phyloP scores from a whole-genome alignment of 805 yeast species.

The Brettanomyces custersianus region DNA sequence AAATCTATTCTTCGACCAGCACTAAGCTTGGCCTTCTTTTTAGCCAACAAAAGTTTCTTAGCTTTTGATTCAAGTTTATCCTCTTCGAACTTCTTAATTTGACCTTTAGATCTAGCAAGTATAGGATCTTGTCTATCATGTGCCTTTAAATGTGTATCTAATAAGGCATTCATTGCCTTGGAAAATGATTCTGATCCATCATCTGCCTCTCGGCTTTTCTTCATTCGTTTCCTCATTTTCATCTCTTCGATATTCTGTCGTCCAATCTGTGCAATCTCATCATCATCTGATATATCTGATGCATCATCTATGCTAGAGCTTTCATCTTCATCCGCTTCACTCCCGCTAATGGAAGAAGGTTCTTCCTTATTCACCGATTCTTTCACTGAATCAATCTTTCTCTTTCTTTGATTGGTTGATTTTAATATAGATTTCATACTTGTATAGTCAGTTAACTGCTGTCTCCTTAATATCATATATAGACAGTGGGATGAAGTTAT shows the following conservation, averaged over 20 bases:
- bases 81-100: conserved; percentile 62
- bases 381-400: not conserved
- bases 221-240: conserved; percentile 24
- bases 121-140: conserved; percentile 87
- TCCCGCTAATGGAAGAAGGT: not conserved
- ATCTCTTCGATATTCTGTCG: conserved; percentile 13
- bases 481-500: too few relatives aligned
- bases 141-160: conserved; percentile 80
- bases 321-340: not conserved
- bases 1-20: conserved; percentile 60
- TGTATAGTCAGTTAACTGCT: too few relatives aligned
- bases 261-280: conserved; percentile 11
- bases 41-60: conserved; percentile 55
- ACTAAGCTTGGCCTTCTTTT: conserved; percentile 60
- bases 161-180: conserved; percentile 71
- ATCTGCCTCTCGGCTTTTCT: conserved; percentile 46
- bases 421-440: too few relatives aligned
- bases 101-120: conserved; percentile 70
- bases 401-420: not conserved
- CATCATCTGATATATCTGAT: conserved; percentile 13
- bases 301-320: conserved; percentile 4
- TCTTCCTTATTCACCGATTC: not conserved
- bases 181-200: conserved; percentile 78
- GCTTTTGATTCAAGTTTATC: conserved; percentile 83
- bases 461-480: too few relatives aligned